Conservation (phyloP, 192 early-diverging fungal species). For the Umbelopsis isabellina region DNA sequence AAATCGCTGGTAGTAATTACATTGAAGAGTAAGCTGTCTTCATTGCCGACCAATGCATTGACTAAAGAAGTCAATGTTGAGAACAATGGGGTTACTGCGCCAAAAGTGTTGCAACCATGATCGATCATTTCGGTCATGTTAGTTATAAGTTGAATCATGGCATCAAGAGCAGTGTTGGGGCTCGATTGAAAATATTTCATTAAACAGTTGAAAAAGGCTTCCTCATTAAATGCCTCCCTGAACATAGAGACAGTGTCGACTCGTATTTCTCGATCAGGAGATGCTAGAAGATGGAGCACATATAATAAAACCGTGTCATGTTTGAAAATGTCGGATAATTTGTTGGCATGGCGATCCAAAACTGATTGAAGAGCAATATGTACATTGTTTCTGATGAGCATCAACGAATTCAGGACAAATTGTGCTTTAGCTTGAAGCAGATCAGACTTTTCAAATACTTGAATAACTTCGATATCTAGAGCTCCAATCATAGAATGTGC, state of each 20-base stretch:
- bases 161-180: conserved; percentile 15
- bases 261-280: conserved; percentile 24
- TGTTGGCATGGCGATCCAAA: conserved; percentile 5
- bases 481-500: conserved; percentile 24
- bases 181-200: neutral
- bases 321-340: neutral
- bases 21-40: neutral
- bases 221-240: conserved; percentile 13
- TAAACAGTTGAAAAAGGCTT: conserved; percentile 4
- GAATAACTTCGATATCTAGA: conserved; percentile 19
- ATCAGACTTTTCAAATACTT: neutral
- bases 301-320: neutral
- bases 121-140: conserved; percentile 11
- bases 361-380: conserved; percentile 2
- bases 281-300: neutral
- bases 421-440: neutral
- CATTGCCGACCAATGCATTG: neutral
- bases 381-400: neutral
- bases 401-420: conserved; percentile 1
- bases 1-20: conserved; percentile 6
- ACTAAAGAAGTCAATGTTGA: neutral
- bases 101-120: conserved; percentile 12
- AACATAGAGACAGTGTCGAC: conserved; percentile 9
- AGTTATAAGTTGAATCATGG: neutral
- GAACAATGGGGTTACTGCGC: neutral